Conservation (phyloP, 176 grass and related monocot genomes). For the Carex parvula region DNA sequence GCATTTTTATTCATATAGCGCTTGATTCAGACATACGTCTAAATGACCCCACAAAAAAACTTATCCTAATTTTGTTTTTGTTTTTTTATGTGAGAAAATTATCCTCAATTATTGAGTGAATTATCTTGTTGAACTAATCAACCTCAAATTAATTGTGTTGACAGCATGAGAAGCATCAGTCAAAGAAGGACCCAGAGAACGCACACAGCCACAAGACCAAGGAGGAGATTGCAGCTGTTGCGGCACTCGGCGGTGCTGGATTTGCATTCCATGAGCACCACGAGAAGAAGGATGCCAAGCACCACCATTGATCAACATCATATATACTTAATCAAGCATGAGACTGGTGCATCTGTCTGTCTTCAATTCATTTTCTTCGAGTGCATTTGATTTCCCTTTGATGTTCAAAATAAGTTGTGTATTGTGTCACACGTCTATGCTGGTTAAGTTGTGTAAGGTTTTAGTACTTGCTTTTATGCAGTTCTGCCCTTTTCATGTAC, state of each 20-base stretch:
- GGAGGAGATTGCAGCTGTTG: constrained; percentile 59
- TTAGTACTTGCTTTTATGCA: neutral
- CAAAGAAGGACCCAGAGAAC: constrained; percentile 64
- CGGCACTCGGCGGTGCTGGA: constrained; percentile 44
- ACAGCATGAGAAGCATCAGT: constrained; percentile 77
- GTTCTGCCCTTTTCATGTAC: neutral
- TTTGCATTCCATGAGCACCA: constrained; percentile 71
- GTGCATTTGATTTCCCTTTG: neutral
- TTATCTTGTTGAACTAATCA: neutral
- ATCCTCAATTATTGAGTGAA: neutral
- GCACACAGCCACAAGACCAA: constrained; percentile 44
- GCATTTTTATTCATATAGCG: neutral
- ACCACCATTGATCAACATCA: neutral
- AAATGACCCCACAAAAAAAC: too few relatives aligned
- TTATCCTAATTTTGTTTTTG: too few relatives aligned
- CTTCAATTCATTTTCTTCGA: neutral
- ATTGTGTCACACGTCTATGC: neutral
- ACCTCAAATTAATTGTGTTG: neutral
- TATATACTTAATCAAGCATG: constrained; percentile 3
- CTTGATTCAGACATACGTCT: too few relatives aligned
- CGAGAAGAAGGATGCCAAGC: constrained; percentile 59
- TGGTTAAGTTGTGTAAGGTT: neutral
- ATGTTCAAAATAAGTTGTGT: constrained; percentile 13
- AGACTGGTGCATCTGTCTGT: neutral
- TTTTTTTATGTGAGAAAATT: neutral